phyloP scores from a whole-genome alignment of 2,329 filamentous ascomycete species.

The Pseudogymnoascus sp. region DNA sequence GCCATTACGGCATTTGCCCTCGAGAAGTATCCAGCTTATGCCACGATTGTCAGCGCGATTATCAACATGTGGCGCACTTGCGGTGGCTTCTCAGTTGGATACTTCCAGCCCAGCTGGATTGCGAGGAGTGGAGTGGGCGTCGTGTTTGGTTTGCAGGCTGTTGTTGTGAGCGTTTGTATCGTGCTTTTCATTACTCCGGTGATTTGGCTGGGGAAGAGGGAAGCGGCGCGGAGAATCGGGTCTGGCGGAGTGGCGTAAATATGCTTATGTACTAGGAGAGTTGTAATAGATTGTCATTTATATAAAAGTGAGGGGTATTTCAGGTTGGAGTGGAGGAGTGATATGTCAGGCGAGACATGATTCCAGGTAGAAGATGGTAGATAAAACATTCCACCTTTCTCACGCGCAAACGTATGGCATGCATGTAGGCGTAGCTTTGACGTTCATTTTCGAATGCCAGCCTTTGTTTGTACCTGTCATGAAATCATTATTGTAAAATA shows the following conservation, averaged over 20 bases:
- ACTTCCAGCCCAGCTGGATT: conserved; percentile 11
- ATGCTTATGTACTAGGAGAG: neutral
- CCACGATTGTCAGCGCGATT: conserved; percentile 30
- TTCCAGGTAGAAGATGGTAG: neutral
- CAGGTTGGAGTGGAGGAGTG: neutral
- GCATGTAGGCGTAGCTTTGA: neutral
- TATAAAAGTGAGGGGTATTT: neutral
- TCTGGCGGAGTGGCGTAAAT: neutral
- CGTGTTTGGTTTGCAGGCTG: neutral
- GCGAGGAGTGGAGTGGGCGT: conserved; percentile 27
- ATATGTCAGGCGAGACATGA: neutral
- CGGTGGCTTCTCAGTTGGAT: conserved; percentile 31
- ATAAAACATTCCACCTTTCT: neutral
- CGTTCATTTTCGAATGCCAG: neutral
- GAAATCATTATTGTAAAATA: neutral
- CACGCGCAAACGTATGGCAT: neutral
- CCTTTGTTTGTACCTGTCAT: neutral
- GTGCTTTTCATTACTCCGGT: conserved; percentile 4
- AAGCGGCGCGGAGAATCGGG: neutral
- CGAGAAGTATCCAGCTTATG: conserved; percentile 30
- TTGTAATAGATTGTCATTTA: neutral
- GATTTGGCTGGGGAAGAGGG: neutral
- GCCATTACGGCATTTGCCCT: conserved; percentile 32
- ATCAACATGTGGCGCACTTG: conserved; percentile 34
- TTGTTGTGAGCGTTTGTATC: neutral